Evolutionary conservation across 371 early-diverging fungal species (phyloP), one percentile per base, ranked within the genome.

Genomic region (Mucor lusitanicus): DNA sequence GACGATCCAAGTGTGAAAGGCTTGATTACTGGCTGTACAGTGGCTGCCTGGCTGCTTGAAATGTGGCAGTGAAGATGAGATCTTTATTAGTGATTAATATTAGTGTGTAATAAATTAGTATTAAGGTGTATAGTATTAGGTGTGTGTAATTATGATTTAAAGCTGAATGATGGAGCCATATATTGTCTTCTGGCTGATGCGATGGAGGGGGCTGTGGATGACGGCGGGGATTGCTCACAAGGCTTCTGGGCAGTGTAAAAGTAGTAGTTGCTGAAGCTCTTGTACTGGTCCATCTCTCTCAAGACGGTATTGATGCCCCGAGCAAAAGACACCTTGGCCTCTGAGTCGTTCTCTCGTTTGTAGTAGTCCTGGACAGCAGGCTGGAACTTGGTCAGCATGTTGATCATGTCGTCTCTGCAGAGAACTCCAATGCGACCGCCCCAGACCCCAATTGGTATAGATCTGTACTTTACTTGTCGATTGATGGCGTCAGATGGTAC

Each of bases 401-500:
- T 39, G 19, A 71, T 54, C 54, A 73, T 68, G 28, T 76, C 77
- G 13, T 76, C 77, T 61, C 61, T 62, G 30, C 68, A 76, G 4
- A 76, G 56, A 8, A 76, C 77, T 11, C 77, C 77, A 21, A 76
- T 62, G 6, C 74, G 71, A 17, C 77, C 77, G 15, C 77, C 77
- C 77, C 77, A 76, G 19, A 73, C 56, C 6, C 77, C 77, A 46
- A 76, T 74, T 21, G 77, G 77, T 64, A 76, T 66, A n/a, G 77
- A 76, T 23, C 71, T 53, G 25, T 70, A 73, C 63, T 70, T 76
- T 6, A 65, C 61, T 67, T 73, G 68, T 56, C 39, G 35, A 50
- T 76, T 39, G 1, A 63, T 59, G 12, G 59, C 71, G 17, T 73
- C 66, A 0, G 57, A 44, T 17, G 74, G 75, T 3, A 73, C 53